A percentile compares a stretch with the other conserved stretches of the same genome.
Evolutionary conservation across 78 protist species (phyloP).

Genomic region (Anaeramoeba ignava): DNA sequence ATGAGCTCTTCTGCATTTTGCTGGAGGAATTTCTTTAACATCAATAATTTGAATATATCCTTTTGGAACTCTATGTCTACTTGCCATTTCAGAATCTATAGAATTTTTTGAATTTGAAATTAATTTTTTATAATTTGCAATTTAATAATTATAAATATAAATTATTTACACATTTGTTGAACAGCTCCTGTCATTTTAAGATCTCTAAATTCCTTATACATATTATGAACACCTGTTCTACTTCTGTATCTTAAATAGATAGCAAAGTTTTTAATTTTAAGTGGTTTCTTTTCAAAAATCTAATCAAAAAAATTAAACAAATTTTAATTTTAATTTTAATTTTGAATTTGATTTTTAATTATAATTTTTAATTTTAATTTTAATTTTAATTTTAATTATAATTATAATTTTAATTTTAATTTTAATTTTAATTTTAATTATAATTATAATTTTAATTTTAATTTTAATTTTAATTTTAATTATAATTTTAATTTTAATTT

Average conservation of each 20-base stretch:
- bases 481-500: too few relatives aligned
- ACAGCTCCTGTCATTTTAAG: constrained; percentile 63
- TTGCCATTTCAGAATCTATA: constrained; percentile 84
- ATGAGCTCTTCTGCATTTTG: too few relatives aligned
- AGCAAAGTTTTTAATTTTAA: constrained; percentile 81
- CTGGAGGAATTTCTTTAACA: constrained; percentile 44
- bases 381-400: too few relatives aligned
- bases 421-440: too few relatives aligned
- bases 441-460: too few relatives aligned
- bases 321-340: too few relatives aligned
- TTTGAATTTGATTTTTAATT: too few relatives aligned
- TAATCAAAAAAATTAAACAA: neutral
- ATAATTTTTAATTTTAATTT: too few relatives aligned
- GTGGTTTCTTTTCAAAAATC: constrained; percentile 70
- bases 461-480: too few relatives aligned
- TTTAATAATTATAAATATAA: neutral
- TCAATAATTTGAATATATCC: constrained; percentile 79
- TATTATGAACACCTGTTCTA: constrained; percentile 89
- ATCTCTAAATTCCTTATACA: constrained; percentile 92
- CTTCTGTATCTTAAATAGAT: constrained; percentile 88
- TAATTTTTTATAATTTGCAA: neutral
- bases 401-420: too few relatives aligned
- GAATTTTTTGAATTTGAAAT: neutral
- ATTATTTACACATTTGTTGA: constrained; percentile 29
- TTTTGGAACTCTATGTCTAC: constrained; percentile 81